These are phyloP conservation scores for Xylaria sp. DNA, from an alignment of 2,329 filamentous ascomycete species.

Conservation along the genomic window DNA sequence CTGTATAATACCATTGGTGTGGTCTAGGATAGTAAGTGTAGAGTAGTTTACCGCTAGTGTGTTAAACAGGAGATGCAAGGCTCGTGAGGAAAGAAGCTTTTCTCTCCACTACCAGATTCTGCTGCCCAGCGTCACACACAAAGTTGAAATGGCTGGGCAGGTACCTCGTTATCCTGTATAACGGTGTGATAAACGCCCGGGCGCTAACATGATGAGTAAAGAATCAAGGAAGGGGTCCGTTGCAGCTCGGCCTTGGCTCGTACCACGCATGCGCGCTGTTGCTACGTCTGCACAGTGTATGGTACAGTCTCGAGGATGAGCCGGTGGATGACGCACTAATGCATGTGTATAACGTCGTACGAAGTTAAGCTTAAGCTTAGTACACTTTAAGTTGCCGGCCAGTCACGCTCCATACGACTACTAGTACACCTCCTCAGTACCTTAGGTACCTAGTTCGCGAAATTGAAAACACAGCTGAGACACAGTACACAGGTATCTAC, in stretches of 20 bases:
- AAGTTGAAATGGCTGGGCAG: slow-evolving; percentile 12
- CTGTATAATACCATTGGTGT: not conserved
- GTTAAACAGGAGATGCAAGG: slow-evolving; percentile 20
- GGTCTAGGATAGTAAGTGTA: not conserved
- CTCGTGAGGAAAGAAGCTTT: slow-evolving; percentile 33
- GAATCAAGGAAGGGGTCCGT: not conserved
- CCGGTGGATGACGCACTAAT: slow-evolving; percentile 1
- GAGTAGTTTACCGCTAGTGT: not conserved
- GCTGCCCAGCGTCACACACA: not conserved
- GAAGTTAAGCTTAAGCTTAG: slow-evolving; percentile 28
- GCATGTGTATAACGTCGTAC: slow-evolving; percentile 4
- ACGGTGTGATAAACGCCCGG: slow-evolving; percentile 16
- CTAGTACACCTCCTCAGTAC: not conserved
- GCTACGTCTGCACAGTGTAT: slow-evolving; percentile 10
- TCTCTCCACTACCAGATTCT: not conserved
- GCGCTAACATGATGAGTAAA: slow-evolving; percentile 36
- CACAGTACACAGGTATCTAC: not conserved
- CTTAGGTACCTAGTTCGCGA: too few relatives aligned
- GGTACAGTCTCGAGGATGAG: not conserved
- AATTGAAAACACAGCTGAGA: not conserved
- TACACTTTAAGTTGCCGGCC: not conserved
- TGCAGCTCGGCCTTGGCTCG: slow-evolving; percentile 18
- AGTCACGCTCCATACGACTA: not conserved
- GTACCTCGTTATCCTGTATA: not conserved
- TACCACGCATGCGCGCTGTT: slow-evolving; percentile 12